phyloP scores from a whole-genome alignment of 768 basidiomycete species.

The Amanita thiersii region DNA sequence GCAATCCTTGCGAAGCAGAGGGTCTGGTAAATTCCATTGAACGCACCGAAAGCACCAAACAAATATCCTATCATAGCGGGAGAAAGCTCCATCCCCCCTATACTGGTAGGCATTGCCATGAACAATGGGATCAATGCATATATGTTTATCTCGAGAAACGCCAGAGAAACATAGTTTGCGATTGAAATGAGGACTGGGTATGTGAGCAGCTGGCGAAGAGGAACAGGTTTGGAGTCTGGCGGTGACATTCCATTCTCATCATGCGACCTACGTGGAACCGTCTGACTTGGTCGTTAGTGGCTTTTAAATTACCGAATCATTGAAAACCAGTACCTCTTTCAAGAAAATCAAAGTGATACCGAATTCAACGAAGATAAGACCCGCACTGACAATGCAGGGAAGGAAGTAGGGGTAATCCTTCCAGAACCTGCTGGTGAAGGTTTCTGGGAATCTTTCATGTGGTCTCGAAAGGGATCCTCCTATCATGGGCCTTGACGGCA shows the following conservation, averaged over 20 bases:
- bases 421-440: constrained; percentile 52
- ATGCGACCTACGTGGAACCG: not conserved
- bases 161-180: constrained; percentile 63
- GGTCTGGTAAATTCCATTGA: constrained; percentile 31
- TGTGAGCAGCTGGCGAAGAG: constrained; percentile 32
- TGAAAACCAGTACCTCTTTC: constrained; percentile 29
- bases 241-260: not conserved
- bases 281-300: not conserved
- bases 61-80: constrained; percentile 60
- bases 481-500: constrained; percentile 42
- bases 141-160: constrained; percentile 50
- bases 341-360: constrained; percentile 27
- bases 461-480: constrained; percentile 64
- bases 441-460: constrained; percentile 52
- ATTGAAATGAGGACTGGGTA: constrained; percentile 59
- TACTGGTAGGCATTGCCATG: constrained; percentile 53
- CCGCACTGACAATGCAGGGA: constrained; percentile 41
- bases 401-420: constrained; percentile 69
- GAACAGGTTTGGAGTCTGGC: constrained; percentile 21
- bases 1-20: constrained; percentile 32
- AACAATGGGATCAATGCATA: constrained; percentile 58
- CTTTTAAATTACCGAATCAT: not conserved
- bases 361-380: constrained; percentile 25
- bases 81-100: constrained; percentile 60
- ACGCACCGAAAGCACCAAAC: constrained; percentile 29